Evolutionary conservation across 2,329 filamentous ascomycete species (phyloP).

Genomic region (Sodiomyces alkalinus): DNA sequence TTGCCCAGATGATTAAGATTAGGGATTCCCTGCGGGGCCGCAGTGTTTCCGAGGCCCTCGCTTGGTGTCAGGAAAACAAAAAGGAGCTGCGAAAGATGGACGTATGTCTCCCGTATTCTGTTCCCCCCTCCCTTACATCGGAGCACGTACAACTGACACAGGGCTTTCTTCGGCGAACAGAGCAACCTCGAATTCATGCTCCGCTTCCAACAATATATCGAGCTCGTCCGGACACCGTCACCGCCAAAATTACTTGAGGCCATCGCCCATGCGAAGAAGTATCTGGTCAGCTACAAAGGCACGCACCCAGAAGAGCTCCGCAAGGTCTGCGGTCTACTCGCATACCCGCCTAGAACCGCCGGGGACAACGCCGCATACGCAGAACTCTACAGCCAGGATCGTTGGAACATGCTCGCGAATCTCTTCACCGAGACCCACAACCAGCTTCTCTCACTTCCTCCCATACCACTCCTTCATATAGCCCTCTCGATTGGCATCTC

Average conservation of each 20-base stretch:
- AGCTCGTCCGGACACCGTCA: conserved; percentile 59
- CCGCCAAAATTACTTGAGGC: conserved; percentile 57
- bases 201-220: conserved; percentile 87
- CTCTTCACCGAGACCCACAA: conserved; percentile 81
- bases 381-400: conserved; percentile 53
- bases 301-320: conserved; percentile 54
- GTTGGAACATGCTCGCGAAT: conserved; percentile 64
- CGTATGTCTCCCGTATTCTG: conserved; percentile 27
- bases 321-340: conserved; percentile 66
- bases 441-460: conserved; percentile 66
- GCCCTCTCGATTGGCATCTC: conserved; percentile 84
- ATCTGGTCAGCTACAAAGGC: conserved; percentile 55
- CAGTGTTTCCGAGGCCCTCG: conserved; percentile 63
- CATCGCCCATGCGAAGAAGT: conserved; percentile 67
- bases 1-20: conserved; percentile 67
- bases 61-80: conserved; percentile 90
- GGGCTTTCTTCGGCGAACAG: conserved; percentile 24
- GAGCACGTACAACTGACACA: too few relatives aligned
- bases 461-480: conserved; percentile 73
- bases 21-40: conserved; percentile 55
- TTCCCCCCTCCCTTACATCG: background rate
- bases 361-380: conserved; percentile 26
- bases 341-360: conserved; percentile 46
- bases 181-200: conserved; percentile 87
- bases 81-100: conserved; percentile 80